Percentiles rank a stretch among this genome's conserved stretches.
Conservation (phyloP, 140 eudicot genomes). For the Flaveria floridana region DNA sequence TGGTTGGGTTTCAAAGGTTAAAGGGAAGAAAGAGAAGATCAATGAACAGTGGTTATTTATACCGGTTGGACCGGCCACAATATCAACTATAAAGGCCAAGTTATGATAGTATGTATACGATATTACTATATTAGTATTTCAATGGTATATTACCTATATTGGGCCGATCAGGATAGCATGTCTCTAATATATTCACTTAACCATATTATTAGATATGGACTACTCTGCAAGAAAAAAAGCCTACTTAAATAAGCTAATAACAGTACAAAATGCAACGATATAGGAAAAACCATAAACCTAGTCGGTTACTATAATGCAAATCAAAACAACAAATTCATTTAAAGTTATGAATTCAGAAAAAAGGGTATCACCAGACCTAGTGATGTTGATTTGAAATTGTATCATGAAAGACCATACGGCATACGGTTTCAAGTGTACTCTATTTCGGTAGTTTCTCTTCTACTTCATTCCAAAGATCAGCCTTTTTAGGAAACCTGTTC, state of each 20-base stretch:
- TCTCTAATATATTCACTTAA: not conserved
- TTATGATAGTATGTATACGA: no score
- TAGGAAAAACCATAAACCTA: slow-evolving; percentile 11
- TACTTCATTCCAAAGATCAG: slow-evolving; percentile 68
- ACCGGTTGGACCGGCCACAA: no score
- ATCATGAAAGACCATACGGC: slow-evolving; percentile 9
- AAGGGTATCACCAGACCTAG: slow-evolving; percentile 25
- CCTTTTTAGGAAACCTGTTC: slow-evolving; percentile 59
- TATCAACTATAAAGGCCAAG: no score
- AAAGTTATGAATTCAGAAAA: not conserved
- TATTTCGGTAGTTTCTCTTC: slow-evolving; percentile 72
- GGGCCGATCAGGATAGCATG: not conserved
- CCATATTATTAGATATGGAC: not conserved
- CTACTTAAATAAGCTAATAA: slow-evolving; percentile 5
- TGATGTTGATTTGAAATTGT: slow-evolving; percentile 14
- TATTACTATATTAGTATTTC: no score
- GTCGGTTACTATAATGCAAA: slow-evolving; percentile 8
- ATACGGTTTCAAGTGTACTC: slow-evolving; percentile 7
- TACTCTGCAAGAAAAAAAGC: slow-evolving; percentile 7
- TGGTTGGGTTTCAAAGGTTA: not conserved
- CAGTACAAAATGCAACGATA: slow-evolving; percentile 14
- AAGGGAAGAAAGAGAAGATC: not conserved
- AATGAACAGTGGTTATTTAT: not conserved
- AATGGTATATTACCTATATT: not conserved
- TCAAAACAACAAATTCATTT: slow-evolving; percentile 2